phyloP scores from a whole-genome alignment of 495 filamentous ascomycete species.

The Hypoxylon lenormandii region DNA sequence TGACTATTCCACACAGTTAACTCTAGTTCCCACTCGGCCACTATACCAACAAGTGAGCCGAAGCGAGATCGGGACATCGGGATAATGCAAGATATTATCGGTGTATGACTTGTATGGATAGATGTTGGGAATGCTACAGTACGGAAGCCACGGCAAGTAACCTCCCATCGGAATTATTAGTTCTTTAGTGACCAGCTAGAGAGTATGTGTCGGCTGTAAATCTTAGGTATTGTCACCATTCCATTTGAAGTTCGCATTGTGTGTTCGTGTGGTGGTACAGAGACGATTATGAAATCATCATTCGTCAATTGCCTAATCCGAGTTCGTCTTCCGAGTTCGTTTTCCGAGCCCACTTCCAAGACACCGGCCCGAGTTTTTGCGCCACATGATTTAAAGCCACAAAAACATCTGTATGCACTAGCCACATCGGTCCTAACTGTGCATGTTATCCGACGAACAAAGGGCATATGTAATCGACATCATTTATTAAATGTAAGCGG shows the following conservation, averaged over 20 bases:
- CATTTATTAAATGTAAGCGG: slow-evolving; percentile 1
- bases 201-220: too few species aligned
- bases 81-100: background rate
- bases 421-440: slow-evolving; percentile 33
- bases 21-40: background rate
- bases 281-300: too few species aligned
- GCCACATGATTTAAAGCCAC: background rate
- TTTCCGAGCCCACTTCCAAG: slow-evolving; percentile 11
- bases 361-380: background rate
- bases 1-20: slow-evolving; percentile 25
- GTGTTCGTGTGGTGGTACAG: too few species aligned
- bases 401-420: slow-evolving; percentile 3
- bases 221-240: too few species aligned
- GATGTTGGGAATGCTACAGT: slow-evolving; percentile 1
- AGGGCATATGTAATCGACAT: too few species aligned
- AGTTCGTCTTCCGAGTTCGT: too few species aligned
- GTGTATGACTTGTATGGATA: background rate
- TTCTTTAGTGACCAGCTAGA: too few species aligned
- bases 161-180: background rate
- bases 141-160: background rate
- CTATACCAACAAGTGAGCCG: background rate
- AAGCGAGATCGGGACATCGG: slow-evolving; percentile 41
- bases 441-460: slow-evolving; percentile 21
- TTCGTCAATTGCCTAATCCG: too few species aligned
- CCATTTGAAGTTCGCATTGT: too few species aligned